These are phyloP conservation scores for Avena sativa DNA, from an alignment of 176 grass and related monocot genomes.

Conservation along the genomic window DNA sequence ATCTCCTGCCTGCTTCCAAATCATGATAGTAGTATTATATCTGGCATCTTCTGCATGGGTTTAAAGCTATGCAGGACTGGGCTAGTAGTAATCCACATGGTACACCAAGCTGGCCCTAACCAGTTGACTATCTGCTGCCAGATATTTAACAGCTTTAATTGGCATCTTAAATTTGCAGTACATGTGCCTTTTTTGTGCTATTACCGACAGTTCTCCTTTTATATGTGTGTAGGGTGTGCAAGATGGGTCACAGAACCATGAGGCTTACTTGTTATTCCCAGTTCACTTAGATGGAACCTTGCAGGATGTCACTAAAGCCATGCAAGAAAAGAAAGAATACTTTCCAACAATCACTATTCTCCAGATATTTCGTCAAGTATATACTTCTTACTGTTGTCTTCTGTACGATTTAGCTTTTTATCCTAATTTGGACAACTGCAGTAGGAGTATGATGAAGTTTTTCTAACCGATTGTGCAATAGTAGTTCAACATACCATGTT, in stretches of 20 bases:
- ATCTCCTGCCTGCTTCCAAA: background rate
- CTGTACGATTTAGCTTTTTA: background rate
- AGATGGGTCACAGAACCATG: constrained; percentile 69
- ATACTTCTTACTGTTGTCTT: constrained; percentile 35
- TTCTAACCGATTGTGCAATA: background rate
- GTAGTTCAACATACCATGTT: background rate
- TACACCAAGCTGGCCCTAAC: background rate
- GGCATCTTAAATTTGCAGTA: background rate
- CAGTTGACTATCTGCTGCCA: background rate
- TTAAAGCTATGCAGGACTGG: no score
- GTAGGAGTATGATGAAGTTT: background rate
- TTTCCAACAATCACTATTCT: constrained; percentile 68
- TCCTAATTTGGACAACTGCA: background rate
- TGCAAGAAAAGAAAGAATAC: constrained; percentile 75
- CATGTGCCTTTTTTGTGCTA: background rate
- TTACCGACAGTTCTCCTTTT: constrained; percentile 33
- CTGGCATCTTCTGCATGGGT: background rate
- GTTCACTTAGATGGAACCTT: constrained; percentile 94
- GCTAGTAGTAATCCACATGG: background rate
- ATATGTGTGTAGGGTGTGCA: constrained; percentile 65
- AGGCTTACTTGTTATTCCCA: constrained; percentile 90
- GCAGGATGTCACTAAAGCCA: constrained; percentile 62
- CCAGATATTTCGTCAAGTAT: constrained; percentile 90
- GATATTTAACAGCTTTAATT: constrained; percentile 7
- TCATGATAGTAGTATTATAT: constrained; percentile 5